A percentile compares a stretch with the other conserved stretches of the same genome.
These are phyloP conservation scores for Rhizophora mangle DNA, from an alignment of 345 rosid genomes.

Conservation along the genomic window DNA sequence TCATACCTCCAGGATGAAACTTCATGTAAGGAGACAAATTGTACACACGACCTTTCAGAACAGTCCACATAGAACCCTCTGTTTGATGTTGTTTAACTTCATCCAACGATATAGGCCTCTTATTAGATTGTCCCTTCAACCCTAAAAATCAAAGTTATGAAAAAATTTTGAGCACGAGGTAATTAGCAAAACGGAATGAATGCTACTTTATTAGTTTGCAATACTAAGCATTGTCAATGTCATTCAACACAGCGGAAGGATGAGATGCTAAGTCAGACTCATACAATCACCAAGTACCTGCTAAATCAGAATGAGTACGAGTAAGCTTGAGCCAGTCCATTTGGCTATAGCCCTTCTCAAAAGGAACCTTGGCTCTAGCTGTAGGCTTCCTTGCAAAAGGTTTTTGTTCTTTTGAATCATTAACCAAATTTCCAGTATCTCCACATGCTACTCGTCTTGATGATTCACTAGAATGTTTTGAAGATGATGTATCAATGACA, in stretches of 20 bases:
- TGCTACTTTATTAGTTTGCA: not conserved
- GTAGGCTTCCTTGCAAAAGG: constrained; percentile 46
- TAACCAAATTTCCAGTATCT: constrained; percentile 28
- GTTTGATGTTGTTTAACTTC: constrained; percentile 69
- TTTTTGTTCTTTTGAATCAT: constrained; percentile 22
- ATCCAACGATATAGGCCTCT: constrained; percentile 60
- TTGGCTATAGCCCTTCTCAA: constrained; percentile 85
- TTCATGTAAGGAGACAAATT: constrained; percentile 88
- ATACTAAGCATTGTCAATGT: not conserved
- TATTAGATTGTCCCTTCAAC: constrained; percentile 78
- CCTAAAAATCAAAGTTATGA: constrained; percentile 33
- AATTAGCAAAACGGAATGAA: not conserved
- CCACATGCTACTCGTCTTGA: constrained; percentile 25
- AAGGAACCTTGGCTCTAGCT: constrained; percentile 73
- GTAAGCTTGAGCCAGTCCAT: constrained; percentile 89
- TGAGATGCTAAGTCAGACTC: not conserved
- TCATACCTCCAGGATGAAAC: constrained; percentile 87
- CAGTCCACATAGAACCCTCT: constrained; percentile 94
- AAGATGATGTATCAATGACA: not conserved
- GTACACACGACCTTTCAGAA: constrained; percentile 79
- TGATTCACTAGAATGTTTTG: constrained; percentile 28
- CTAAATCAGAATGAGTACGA: constrained; percentile 81
- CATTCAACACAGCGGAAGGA: not conserved
- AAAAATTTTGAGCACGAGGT: not conserved
- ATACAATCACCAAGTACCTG: constrained; percentile 44